Evolutionary conservation across 1,284 basidiomycete species (phyloP), one percentile per base, ranked within the genome.

Genomic region (Moesziomyces aphidis): DNA sequence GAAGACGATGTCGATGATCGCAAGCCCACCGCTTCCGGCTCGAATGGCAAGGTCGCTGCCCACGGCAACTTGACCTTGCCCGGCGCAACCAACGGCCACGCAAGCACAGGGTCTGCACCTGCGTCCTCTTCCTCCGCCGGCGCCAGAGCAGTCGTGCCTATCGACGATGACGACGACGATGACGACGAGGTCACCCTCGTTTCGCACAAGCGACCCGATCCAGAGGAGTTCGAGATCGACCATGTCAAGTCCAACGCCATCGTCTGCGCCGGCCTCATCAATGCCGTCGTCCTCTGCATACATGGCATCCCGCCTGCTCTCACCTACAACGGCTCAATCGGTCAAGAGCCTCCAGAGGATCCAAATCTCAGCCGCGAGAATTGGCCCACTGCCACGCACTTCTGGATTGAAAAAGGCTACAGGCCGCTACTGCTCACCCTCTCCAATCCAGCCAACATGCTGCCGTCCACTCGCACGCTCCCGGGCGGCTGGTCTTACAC

Each of bases 231-330:
- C 51, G 58, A 68, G 49, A 60, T 74, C 36, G 72, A 79, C 34
- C 64, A 76, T 36, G 47, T 61, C 46, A 59, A 58, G 43, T 72
- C 66, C 11, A 69, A 76, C 43, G 71, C 68, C 9, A 58, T 79
- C 55, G 78, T 83, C 23, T 84, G 83, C 53, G 63, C 82, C 0
- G 83, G 83, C 15, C 46, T 81, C 44, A 64, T 84, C 34, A 52
- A 65, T 22, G 76, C 77, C 17, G 67, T 72, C 13, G 78, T 84
- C 23, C 61, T 82, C 23, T 78, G 78, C 60, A 76, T 78, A 61
- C 73, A 79, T 24, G 81, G 79, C 22, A 44, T 81, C 1, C 80
- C 82, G 13, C 71, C 59, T 9, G n/a, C 57, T 5, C 61, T 77
- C 28, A 74, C 70, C 3, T 65, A 47, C 45, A 44, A 49, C 10